Evolutionary conservation across 176 grass and related monocot genomes (phyloP), one percentile per base, ranked within the genome.

Genomic region (Thalia dealbata): DNA sequence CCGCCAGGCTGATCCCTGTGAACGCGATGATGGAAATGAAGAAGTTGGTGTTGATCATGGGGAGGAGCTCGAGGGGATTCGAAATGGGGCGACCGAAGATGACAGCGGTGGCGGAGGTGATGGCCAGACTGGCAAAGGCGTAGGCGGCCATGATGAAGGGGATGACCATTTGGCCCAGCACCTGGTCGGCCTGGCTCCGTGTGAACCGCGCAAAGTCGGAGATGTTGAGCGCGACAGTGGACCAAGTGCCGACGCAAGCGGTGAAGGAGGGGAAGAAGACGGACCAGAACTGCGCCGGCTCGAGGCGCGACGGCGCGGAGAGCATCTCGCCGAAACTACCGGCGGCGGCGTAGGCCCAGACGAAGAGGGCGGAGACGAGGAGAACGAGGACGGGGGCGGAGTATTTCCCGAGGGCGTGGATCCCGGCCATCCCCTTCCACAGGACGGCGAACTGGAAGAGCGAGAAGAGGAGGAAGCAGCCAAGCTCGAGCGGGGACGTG

Each of bases 181-280:
- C 32, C 45, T 81, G 83, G 67, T 78, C 74, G 28, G 44, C 35
- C 38, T 81, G 73, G 66, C 67, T 74, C 38, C 14, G 60, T 6
- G 77, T 75, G 41, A 75, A 86, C 58, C 84, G 60, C 23, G 79
- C 70, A 60, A 86, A 86, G 61, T 86, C 84, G 42, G 69, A 75
- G 30, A 82, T 86, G 70, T 79, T 86, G 26, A 86, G 73, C 2
- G 77, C 63, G 26, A 82, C 9, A 15, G 24, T 8, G 11, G 79
- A 61, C 84, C 84, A 86, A 45, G 18, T 3, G 1, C 64, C 61
- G 58, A 86, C 14, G 77, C 43, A 64, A 28, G 70, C 84, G 26
- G 84, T 86, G 52, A 86, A 52, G 23, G 84, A 86, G 58, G 84
- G 75, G 61, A 86, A 74, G 72, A 86, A 86, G 42, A 86, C 64